Percentiles rank a stretch among this genome's conserved stretches.
phyloP scores from a whole-genome alignment of 495 filamentous ascomycete genomes.

The Saxophila tyrrhenica region DNA sequence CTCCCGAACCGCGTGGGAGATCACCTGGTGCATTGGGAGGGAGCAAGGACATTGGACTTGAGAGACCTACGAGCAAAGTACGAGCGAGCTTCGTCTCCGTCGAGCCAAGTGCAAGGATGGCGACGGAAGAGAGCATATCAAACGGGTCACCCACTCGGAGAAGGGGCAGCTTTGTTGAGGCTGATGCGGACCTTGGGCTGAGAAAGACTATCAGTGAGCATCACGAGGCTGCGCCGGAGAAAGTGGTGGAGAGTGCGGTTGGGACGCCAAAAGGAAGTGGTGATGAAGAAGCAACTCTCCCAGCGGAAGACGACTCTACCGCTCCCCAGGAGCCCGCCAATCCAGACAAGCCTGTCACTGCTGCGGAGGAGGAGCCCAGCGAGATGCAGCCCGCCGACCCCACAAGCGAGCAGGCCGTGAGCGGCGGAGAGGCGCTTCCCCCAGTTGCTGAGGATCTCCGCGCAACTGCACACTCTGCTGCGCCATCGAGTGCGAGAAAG shows the following conservation, averaged over 20 bases:
- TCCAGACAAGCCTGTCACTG: constrained; percentile 29
- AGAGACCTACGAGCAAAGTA: constrained; percentile 61
- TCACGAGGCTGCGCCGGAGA: constrained; percentile 24
- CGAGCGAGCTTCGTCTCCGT: constrained; percentile 77
- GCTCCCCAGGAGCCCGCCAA: constrained; percentile 10
- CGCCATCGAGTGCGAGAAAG: constrained; percentile 1
- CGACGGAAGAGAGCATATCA: constrained; percentile 14
- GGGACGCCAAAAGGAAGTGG: constrained; percentile 5
- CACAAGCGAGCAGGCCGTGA: constrained; percentile 27
- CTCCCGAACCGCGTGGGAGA: constrained; percentile 56
- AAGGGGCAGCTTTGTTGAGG: constrained; percentile 25
- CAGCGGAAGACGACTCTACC: constrained; percentile 2
- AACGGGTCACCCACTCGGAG: neutral
- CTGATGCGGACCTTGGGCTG: constrained; percentile 17
- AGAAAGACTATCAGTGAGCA: constrained; percentile 25
- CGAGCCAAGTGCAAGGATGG: constrained; percentile 32
- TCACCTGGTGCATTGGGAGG: constrained; percentile 46
- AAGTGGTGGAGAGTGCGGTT: constrained; percentile 25
- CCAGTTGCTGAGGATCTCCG: constrained; percentile 20
- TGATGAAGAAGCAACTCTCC: neutral
- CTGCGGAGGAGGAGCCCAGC: constrained; percentile 27
- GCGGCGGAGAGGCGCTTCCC: constrained; percentile 27
- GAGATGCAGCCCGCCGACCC: constrained; percentile 29
- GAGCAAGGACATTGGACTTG: constrained; percentile 26
- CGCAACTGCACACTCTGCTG: neutral